Evolutionary conservation across 768 basidiomycete species (phyloP).

Genomic region (Leccinum longicurvipes): DNA sequence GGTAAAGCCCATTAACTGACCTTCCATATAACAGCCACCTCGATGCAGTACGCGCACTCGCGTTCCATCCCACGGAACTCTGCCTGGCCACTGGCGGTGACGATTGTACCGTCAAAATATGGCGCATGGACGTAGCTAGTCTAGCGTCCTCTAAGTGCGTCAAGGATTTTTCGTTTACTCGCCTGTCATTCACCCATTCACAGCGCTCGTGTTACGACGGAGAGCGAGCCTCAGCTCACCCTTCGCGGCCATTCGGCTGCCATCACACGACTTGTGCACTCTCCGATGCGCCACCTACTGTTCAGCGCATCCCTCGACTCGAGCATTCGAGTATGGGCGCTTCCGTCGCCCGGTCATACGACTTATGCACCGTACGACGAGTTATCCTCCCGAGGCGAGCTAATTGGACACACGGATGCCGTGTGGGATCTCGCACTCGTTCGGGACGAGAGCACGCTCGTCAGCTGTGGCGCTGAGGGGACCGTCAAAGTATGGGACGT

Average conservation of each 20-base stretch:
- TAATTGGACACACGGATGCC: slow-evolving; percentile 92
- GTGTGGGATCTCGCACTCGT: slow-evolving; percentile 94
- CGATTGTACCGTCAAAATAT: slow-evolving; percentile 94
- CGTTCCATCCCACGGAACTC: slow-evolving; percentile 84
- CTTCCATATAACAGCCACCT: slow-evolving; percentile 61
- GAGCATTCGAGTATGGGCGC: slow-evolving; percentile 87
- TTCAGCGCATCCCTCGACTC: slow-evolving; percentile 94
- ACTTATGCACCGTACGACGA: slow-evolving; percentile 92
- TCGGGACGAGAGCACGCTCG: slow-evolving; percentile 77
- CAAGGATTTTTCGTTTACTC: slow-evolving; percentile 1
- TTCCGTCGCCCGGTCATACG: slow-evolving; percentile 73
- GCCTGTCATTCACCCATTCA: slow-evolving; percentile 6
- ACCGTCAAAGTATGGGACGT: slow-evolving; percentile 93
- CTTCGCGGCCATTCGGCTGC: slow-evolving; percentile 91
- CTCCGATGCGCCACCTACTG: slow-evolving; percentile 69
- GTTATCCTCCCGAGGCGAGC: slow-evolving; percentile 67
- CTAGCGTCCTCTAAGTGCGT: slow-evolving; percentile 78
- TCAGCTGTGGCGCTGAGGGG: slow-evolving; percentile 90
- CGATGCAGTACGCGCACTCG: slow-evolving; percentile 86
- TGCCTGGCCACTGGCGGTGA: slow-evolving; percentile 92
- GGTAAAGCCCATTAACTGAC: slow-evolving; percentile 1
- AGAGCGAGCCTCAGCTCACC: slow-evolving; percentile 91
- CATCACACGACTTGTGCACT: slow-evolving; percentile 81
- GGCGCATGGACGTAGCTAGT: slow-evolving; percentile 80
- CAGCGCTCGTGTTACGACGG: slow-evolving; percentile 71